Evolutionary conservation across 306 rosid genomes (phyloP).

Genomic region (Pterocarpus santalinus): DNA sequence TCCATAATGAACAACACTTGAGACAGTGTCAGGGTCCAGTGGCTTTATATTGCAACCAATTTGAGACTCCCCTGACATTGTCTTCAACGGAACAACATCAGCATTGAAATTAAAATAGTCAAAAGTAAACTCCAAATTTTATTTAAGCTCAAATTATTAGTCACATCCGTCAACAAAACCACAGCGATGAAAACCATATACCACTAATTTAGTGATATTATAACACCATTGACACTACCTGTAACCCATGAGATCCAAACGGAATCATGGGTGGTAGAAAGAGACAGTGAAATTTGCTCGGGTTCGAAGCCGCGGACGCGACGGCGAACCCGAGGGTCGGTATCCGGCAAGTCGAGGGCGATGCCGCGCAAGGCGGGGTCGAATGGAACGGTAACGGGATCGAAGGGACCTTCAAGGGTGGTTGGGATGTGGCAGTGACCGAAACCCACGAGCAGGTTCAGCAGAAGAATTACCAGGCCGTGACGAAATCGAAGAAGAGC

Average conservation of each 20-base stretch:
- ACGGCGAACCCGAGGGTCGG: constrained; percentile 75
- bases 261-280: constrained; percentile 67
- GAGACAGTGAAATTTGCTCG: constrained; percentile 83
- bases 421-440: constrained; percentile 57
- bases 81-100: constrained; percentile 25
- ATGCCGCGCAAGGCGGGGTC: constrained; percentile 64
- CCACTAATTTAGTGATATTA: not conserved
- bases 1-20: constrained; percentile 72
- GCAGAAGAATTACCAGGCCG: constrained; percentile 12
- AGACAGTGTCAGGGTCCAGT: constrained; percentile 70
- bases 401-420: constrained; percentile 81
- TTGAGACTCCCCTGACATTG: constrained; percentile 74
- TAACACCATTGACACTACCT: constrained; percentile 48
- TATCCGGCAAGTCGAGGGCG: constrained; percentile 73
- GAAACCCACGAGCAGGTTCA: constrained; percentile 19
- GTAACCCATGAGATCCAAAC: constrained; percentile 91
- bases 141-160: constrained; percentile 3
- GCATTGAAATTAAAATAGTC: not conserved
- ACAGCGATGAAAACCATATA: not conserved
- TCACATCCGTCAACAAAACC: not conserved
- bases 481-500: not conserved
- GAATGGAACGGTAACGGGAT: constrained; percentile 71
- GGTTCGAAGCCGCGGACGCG: constrained; percentile 66
- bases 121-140: not conserved
- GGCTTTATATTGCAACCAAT: constrained; percentile 75